phyloP scores from a whole-genome alignment of 1,284 basidiomycete species.

The Mixia osmundae region DNA sequence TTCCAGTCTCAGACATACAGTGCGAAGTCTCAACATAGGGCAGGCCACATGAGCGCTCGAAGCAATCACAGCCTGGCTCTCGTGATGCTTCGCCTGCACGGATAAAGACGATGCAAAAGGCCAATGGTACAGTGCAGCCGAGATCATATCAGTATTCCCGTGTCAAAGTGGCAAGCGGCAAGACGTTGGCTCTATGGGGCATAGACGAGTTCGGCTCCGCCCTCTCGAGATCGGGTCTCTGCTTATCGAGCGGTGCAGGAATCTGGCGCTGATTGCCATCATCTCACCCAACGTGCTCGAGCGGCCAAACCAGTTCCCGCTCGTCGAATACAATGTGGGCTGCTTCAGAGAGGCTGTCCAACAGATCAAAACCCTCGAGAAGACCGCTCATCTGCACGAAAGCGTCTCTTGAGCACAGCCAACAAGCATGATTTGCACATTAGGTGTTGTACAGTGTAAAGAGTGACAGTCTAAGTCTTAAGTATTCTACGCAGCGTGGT shows the following conservation, averaged over 20 bases:
- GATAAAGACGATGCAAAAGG: neutral
- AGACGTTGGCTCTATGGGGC: constrained; percentile 9
- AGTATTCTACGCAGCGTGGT: too few species aligned
- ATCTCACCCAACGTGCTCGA: constrained; percentile 58
- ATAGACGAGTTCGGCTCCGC: constrained; percentile 13
- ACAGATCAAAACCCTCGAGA: constrained; percentile 17
- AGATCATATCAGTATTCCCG: too few species aligned
- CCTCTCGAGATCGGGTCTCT: neutral
- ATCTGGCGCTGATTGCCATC: constrained; percentile 53
- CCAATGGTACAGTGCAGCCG: neutral
- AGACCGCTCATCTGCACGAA: too few species aligned
- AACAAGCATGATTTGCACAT: too few species aligned
- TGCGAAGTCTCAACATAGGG: too few species aligned
- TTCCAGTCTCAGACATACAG: too few species aligned
- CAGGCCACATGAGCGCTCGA: too few species aligned
- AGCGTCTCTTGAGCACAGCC: too few species aligned
- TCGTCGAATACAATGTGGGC: constrained; percentile 81
- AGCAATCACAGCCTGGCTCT: too few species aligned
- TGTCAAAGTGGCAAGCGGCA: too few species aligned
- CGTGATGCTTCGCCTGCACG: neutral
- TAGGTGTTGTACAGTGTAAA: too few species aligned
- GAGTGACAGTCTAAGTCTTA: too few species aligned
- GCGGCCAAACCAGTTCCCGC: constrained; percentile 43
- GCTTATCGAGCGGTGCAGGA: constrained; percentile 16
- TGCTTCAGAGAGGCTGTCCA: constrained; percentile 38